Evolutionary conservation across 345 rosid genomes (phyloP), one percentile per base, ranked within the genome.

Genomic region (Pugionium dolabratum): DNA sequence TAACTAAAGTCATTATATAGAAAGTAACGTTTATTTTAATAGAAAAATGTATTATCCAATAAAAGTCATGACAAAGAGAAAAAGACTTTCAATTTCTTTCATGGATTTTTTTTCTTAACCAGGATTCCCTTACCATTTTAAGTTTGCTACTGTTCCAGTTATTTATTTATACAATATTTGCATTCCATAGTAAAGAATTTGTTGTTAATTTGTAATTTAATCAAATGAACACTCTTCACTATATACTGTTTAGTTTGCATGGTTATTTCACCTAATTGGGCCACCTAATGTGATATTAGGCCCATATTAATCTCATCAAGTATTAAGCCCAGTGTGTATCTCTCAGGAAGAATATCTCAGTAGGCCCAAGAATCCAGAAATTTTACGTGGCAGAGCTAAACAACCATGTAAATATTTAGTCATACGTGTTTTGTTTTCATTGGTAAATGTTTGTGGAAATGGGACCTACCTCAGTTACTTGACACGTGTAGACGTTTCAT

Each of bases 401-500:
- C 73, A 46, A 31, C 3, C 73, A 73, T 67, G 73, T 54, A 26
- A 48, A 45, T 5, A 54, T 1, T 3, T 25, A 29, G 7, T 32
- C 9, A 0, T 2, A 73, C 84, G 70, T 81, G 88, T 63, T 71
- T 1, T 1, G 0, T 0, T 10, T 1, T 39, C 9, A 81, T 32
- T 82, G 71, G 71, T 25, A 1, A 28, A 0, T 0, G 7, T 11
- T 6, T 42, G 7, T 11, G 9, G 11, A n/a, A 37, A 1, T 9
- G 18, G 54, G 6, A 64, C 43, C 47, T 43, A 34, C 52, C 32
- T 7, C 56, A 50, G 33, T 35, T 4, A 67, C 5, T 1, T 1
- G 62, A 71, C 79, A 86, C 86, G 85, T 85, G 96, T 69, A 35
- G 2, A 0, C 4, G 7, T 39, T 0, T 5, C 0, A 85, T 85